Conservation (phyloP, 345 rosid species). For the Isatis tinctoria region DNA sequence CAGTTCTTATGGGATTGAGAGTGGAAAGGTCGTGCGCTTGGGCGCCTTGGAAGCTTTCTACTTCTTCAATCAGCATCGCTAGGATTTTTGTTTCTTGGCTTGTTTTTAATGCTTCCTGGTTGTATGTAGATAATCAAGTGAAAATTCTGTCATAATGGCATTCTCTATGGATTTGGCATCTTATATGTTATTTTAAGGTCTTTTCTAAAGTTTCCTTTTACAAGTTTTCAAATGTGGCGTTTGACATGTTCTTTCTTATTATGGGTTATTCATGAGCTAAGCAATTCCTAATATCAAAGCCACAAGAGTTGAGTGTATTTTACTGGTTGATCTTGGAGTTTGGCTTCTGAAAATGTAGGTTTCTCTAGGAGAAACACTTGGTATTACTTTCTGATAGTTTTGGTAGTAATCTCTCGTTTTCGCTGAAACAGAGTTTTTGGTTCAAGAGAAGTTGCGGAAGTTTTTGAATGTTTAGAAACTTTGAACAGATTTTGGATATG, state of each 20-base stretch:
- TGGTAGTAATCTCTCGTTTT: too few species aligned
- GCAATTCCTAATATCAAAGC: too few species aligned
- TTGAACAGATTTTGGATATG: not conserved
- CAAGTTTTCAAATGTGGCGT: not conserved
- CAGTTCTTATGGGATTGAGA: slow-evolving; percentile 5
- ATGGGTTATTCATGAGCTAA: not conserved
- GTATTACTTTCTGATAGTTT: not conserved
- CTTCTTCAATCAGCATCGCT: slow-evolving; percentile 12
- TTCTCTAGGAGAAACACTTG: not conserved
- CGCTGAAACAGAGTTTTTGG: not conserved
- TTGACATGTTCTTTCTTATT: not conserved
- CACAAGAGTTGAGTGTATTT: not conserved
- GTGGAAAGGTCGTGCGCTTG: not conserved
- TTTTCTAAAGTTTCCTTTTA: not conserved
- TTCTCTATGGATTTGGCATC: slow-evolving; percentile 1
- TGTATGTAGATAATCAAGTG: not conserved
- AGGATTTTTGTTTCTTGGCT: slow-evolving; percentile 1
- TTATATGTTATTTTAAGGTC: not conserved
- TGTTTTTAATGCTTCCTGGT: not conserved
- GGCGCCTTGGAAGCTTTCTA: slow-evolving; percentile 6
- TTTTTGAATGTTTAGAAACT: not conserved
- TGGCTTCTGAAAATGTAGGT: not conserved
- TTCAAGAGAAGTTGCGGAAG: not conserved
- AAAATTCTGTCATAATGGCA: not conserved
- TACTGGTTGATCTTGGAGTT: not conserved